phyloP scores from a whole-genome alignment of 306 rosid genomes.

The Arachis stenosperma region DNA sequence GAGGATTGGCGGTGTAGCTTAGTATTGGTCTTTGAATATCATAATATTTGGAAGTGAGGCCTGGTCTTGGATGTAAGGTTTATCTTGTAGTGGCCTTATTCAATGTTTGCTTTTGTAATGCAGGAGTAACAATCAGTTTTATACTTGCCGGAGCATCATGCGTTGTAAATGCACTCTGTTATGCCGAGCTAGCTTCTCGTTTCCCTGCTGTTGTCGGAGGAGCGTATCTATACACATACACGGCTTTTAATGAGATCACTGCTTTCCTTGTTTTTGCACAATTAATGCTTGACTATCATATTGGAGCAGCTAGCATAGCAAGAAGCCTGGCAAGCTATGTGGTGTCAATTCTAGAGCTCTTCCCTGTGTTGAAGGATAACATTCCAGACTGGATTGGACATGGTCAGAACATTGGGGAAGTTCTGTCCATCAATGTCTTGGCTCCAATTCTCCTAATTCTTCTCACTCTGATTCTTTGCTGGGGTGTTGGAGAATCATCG shows the following conservation, averaged over 20 bases:
- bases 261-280: slow-evolving; percentile 94
- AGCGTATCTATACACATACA: slow-evolving; percentile 86
- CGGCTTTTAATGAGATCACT: slow-evolving; percentile 92
- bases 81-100: slow-evolving; percentile 29
- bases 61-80: slow-evolving; percentile 11
- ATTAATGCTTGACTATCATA: slow-evolving; percentile 95
- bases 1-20: too few relatives aligned
- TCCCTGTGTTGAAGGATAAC: slow-evolving; percentile 75
- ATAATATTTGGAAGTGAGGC: not conserved
- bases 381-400: slow-evolving; percentile 93
- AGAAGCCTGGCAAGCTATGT: slow-evolving; percentile 88
- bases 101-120: slow-evolving; percentile 43
- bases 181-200: slow-evolving; percentile 86
- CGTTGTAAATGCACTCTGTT: slow-evolving; percentile 91
- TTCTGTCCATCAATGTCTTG: slow-evolving; percentile 74
- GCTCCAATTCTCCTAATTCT: slow-evolving; percentile 86
- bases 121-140: slow-evolving; percentile 92
- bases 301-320: slow-evolving; percentile 97
- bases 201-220: slow-evolving; percentile 98
- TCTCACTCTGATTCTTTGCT: slow-evolving; percentile 74
- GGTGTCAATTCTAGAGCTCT: slow-evolving; percentile 70
- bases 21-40: too few relatives aligned
- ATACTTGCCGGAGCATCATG: slow-evolving; percentile 84
- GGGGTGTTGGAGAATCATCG: slow-evolving; percentile 87
- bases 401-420: slow-evolving; percentile 76